phyloP scores from a whole-genome alignment of 164 flowering plant species.

The Tinospora cordifolia region DNA sequence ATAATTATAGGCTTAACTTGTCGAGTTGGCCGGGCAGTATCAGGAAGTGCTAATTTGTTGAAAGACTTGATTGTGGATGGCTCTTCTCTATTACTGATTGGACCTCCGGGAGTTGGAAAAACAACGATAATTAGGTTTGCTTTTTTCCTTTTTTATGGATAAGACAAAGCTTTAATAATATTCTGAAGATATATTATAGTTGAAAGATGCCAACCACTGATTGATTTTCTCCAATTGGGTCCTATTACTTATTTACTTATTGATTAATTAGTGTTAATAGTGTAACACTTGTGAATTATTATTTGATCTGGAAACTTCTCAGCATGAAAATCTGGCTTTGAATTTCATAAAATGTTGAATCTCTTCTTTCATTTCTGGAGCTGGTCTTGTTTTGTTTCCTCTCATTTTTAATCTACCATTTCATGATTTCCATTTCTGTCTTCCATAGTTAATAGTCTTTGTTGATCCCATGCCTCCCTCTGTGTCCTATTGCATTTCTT shows the following conservation, averaged over 20 bases:
- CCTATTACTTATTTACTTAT: not conserved
- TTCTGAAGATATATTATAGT: not conserved
- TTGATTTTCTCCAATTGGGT: not conserved
- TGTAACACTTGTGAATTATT: not conserved
- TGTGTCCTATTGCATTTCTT: not conserved
- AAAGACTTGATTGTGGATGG: constrained; percentile 75
- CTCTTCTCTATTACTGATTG: constrained; percentile 79
- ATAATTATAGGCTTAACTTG: constrained; percentile 84
- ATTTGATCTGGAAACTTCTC: not conserved
- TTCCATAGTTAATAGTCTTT: not conserved
- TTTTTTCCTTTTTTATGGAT: not conserved
- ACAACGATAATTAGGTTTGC: constrained; percentile 84
- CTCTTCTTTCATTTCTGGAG: not conserved
- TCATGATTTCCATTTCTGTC: not conserved
- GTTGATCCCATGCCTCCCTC: not conserved
- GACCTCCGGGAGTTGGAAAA: constrained; percentile 98
- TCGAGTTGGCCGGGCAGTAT: constrained; percentile 85
- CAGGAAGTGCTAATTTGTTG: constrained; percentile 82
- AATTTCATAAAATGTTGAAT: not conserved
- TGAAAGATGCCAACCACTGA: not conserved
- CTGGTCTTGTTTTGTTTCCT: not conserved
- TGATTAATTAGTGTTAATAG: not conserved
- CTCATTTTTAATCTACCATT: not conserved
- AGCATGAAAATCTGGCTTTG: not conserved
- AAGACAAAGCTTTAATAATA: not conserved